Evolutionary conservation across 1,139 yeast species (phyloP), one percentile per base, ranked within the genome.

Genomic region (Nematodospora anomalae): DNA sequence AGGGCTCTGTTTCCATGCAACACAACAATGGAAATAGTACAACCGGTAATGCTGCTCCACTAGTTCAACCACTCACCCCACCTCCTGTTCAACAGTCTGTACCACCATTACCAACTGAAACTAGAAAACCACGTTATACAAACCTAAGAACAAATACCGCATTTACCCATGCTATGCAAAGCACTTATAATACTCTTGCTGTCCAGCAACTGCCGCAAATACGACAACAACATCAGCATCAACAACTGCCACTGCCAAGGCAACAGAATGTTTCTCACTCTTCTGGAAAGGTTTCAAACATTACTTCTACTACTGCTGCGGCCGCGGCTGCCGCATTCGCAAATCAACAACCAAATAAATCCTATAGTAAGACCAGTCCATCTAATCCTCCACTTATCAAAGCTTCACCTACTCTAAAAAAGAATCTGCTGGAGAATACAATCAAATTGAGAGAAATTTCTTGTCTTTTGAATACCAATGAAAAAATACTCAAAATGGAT

Each of bases 401-500:
- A 16, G 7, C 35, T 20, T 14, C 14, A 6, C 16, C 22, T 12
- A 32, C 13, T 6, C 18, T 10, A 32, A 27, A 21, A 6, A 11
- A 28, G 6, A 12, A 15, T 3, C 33, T 33, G 10, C 27, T 29
- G 24, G 30, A 26, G 21, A 36, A 38, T 26, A 31, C 29, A 16
- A 60, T 67, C 22, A 57, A 51, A 24, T 61, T 70, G 37, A 54
- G 52, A 24, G 76, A 71, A 30, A 52, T 71, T 4, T 59, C 70
- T 2, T 51, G 53, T 2, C 49, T 71, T 12, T 51, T 71, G 18
- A 45, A 50, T 2, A 53, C 62, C 3, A 57, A 60, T 15, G 76
- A 71, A 41, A 69, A 70, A 47, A 69, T 71, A 14, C 51, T 71
- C 24, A 71, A 71, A 43, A 55, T 71, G 52, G 76, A 70, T 43